Base-by-base conservation (phyloP, 441 rosid species). In the Brassica hybrid region DNA sequence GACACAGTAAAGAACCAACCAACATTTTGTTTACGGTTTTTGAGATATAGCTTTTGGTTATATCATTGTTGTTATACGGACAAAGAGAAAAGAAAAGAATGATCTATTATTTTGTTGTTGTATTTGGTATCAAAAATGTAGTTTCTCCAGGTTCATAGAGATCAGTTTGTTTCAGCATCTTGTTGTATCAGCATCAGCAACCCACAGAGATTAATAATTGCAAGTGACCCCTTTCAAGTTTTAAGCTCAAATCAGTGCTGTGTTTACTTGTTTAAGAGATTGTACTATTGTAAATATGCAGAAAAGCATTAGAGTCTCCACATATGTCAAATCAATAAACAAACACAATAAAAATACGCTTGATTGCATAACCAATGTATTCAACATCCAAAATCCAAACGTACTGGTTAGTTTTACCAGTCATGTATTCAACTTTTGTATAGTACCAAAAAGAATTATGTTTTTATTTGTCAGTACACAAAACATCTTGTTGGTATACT, bases 1-100 rank as follows among this genome's bases (percentile, higher is more conserved):
- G 71, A 82, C 89, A 57, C 80, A 81, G 77, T 79, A 9, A 27
- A 79, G 72, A 19, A 27, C 19, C 6, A 17, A 63, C 1, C 17
- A 67, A 63, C 58, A 57, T 67, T 78, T 78, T 72, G 65, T 34
- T 64, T 50, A 67, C 3, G 68, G 60, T 34, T 69, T 69, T 74
- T 21, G 68, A 38, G 36, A 74, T 27, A 74, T 74, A 79, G 72
- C 71, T 79, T 64, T 63, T n/a, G 41, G 72, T 56, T 74, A 73
- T 34, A 14, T 50, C 48, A 73, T 43, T 43, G 3, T 32, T 5
- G 7, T 32, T 32, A 32, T 32, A 32, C 36, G 7, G 36, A 32
- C 36, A 32, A 1, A 32, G 5, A 32, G 5, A 6, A 6, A 6
- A 32, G 1, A 32, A 32, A 6, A 6, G 6, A 5, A 32, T 32